These are phyloP conservation scores for Clohesyomyces aquaticus DNA, from an alignment of 495 filamentous ascomycete species.

Conservation along the genomic window DNA sequence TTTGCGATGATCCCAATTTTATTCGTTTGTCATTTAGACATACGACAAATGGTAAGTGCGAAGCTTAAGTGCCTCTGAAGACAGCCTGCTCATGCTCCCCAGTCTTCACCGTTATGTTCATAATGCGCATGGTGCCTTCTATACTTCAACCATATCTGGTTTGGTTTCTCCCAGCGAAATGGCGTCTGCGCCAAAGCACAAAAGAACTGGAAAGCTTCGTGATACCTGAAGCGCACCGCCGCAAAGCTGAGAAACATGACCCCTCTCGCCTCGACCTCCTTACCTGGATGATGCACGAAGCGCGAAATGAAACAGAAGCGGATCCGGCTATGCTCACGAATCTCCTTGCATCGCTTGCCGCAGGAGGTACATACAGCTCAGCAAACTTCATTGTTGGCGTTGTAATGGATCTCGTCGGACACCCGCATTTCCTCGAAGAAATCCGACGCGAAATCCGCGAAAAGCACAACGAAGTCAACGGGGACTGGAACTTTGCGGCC, in stretches of 20 bases:
- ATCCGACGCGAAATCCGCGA: constrained; percentile 13
- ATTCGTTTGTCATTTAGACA: background rate
- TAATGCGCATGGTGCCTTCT: constrained; percentile 1
- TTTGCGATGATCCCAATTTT: background rate
- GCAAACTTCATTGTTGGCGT: background rate
- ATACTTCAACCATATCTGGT: constrained; percentile 3
- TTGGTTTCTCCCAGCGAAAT: constrained; percentile 12
- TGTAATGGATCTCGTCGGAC: background rate
- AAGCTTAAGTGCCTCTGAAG: background rate
- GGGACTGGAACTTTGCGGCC: constrained; percentile 1
- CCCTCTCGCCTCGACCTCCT: background rate
- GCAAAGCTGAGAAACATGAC: background rate
- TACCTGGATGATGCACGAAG: background rate
- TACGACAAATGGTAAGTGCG: background rate
- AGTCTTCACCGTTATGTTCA: background rate
- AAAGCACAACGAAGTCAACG: background rate
- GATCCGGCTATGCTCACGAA: background rate
- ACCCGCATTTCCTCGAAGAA: constrained; percentile 4
- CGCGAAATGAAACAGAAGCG: background rate
- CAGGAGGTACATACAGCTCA: background rate
- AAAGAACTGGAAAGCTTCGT: constrained; percentile 9
- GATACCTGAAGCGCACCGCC: background rate
- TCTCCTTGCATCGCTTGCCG: background rate
- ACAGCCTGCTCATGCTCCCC: background rate
- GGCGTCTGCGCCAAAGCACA: background rate